Conservation (phyloP, 2,329 filamentous ascomycete genomes). For the Lecanoromycetidae sp. region DNA sequence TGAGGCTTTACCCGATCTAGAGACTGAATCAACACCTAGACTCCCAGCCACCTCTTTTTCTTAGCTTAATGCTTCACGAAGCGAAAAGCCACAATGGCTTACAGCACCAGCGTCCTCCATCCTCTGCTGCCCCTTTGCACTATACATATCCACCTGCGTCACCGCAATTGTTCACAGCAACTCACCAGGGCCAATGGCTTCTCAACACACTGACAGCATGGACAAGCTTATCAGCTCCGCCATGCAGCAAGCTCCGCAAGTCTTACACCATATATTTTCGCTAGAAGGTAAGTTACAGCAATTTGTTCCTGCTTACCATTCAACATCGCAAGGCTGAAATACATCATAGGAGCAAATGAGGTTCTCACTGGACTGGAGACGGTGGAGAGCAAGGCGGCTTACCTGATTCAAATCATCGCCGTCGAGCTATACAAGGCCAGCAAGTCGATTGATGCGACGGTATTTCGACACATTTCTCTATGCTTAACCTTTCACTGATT, state of each 20-base stretch:
- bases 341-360: constrained; percentile 6
- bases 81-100: neutral
- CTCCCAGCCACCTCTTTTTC: too few species aligned
- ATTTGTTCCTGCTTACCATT: neutral
- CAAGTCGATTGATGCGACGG: constrained; percentile 9
- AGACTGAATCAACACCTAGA: too few species aligned
- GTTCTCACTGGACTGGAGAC: constrained; percentile 6
- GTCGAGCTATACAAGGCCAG: constrained; percentile 10
- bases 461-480: neutral
- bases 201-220: neutral
- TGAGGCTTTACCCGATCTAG: too few species aligned
- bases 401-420: constrained; percentile 10
- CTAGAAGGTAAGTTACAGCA: constrained; percentile 9
- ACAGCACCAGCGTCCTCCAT: neutral
- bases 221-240: constrained; percentile 2
- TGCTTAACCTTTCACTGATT: neutral
- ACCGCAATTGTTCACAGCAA: neutral
- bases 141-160: neutral
- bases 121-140: constrained; percentile 1
- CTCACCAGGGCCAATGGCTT: constrained; percentile 4
- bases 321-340: neutral
- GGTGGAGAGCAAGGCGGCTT: constrained; percentile 13
- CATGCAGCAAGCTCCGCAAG: constrained; percentile 7
- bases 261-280: constrained; percentile 11
- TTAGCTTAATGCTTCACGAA: too few species aligned